Conservation (phyloP, 768 basidiomycete genomes). For the Xerocomellus amylosporus region DNA sequence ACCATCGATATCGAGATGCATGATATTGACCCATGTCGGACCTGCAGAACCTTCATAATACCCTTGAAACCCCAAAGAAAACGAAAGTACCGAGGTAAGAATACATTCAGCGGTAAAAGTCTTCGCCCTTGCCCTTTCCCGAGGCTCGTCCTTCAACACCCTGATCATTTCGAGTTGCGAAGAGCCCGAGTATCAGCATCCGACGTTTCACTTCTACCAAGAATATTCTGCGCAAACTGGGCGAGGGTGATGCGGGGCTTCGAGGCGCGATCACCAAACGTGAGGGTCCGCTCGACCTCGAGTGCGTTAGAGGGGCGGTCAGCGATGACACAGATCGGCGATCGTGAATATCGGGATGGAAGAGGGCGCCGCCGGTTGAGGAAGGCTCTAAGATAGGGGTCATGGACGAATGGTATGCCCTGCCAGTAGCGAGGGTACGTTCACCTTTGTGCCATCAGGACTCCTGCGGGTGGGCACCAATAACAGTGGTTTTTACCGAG, state of each 20-base stretch:
- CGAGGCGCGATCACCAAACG: neutral
- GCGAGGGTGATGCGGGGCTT: neutral
- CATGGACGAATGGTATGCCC: conserved; percentile 5
- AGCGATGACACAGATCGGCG: conserved; percentile 2
- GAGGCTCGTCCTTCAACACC: neutral
- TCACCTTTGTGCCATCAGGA: neutral
- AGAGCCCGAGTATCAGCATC: neutral
- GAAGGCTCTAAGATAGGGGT: too few relatives aligned
- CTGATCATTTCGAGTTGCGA: neutral
- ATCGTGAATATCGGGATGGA: neutral
- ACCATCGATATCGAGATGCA: too few relatives aligned
- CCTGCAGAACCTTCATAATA: neutral
- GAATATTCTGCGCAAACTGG: neutral
- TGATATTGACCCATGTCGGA: too few relatives aligned
- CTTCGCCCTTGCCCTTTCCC: neutral
- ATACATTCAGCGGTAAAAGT: neutral
- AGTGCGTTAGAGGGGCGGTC: neutral
- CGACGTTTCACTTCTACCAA: neutral
- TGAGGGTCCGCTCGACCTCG: conserved; percentile 8
- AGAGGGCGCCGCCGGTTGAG: too few relatives aligned
- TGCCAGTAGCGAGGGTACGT: conserved; percentile 14
- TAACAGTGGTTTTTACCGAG: neutral
- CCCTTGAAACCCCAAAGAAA: neutral
- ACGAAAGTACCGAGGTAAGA: too few relatives aligned
- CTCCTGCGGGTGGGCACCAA: neutral